Conservation (phyloP, 441 rosid genomes). For the Capsella rubella region DNA sequence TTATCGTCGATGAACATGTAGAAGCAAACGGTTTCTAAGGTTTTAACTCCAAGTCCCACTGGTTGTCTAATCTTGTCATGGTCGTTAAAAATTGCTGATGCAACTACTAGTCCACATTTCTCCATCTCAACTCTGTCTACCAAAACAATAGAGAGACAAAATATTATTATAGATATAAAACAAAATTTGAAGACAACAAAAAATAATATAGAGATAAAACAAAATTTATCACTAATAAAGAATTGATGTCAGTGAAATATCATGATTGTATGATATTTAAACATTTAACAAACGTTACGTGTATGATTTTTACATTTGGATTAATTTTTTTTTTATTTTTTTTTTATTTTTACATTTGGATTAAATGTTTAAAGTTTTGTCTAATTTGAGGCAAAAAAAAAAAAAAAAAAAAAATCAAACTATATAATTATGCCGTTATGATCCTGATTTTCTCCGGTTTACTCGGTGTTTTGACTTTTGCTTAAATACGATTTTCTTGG, state of each 20-base stretch:
- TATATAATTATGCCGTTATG: slow-evolving; percentile 2
- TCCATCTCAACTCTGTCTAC: slow-evolving; percentile 81
- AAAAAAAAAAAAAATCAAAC: neutral
- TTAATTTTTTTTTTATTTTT: too few relatives aligned
- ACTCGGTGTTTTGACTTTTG: slow-evolving; percentile 29
- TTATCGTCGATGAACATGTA: slow-evolving; percentile 84
- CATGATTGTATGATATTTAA: neutral
- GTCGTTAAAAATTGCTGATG: slow-evolving; percentile 88
- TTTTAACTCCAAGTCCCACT: slow-evolving; percentile 72
- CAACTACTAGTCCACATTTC: slow-evolving; percentile 77
- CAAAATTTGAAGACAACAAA: too few relatives aligned
- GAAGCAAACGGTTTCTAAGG: slow-evolving; percentile 65
- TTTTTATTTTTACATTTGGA: neutral
- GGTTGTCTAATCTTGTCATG: slow-evolving; percentile 95
- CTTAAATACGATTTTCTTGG: neutral
- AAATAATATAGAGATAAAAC: too few relatives aligned
- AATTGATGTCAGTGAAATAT: slow-evolving; percentile 1
- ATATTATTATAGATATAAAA: too few relatives aligned
- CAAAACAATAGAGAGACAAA: slow-evolving; percentile 9
- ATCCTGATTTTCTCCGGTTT: slow-evolving; percentile 31
- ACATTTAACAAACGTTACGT: neutral
- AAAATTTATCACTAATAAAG: too few relatives aligned
- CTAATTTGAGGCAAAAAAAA: neutral
- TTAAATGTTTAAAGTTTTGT: neutral
- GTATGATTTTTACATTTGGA: neutral